A percentile compares a stretch with the other conserved stretches of the same genome.
Evolutionary conservation across 345 rosid genomes (phyloP).

Genomic region (Populus davidiana): DNA sequence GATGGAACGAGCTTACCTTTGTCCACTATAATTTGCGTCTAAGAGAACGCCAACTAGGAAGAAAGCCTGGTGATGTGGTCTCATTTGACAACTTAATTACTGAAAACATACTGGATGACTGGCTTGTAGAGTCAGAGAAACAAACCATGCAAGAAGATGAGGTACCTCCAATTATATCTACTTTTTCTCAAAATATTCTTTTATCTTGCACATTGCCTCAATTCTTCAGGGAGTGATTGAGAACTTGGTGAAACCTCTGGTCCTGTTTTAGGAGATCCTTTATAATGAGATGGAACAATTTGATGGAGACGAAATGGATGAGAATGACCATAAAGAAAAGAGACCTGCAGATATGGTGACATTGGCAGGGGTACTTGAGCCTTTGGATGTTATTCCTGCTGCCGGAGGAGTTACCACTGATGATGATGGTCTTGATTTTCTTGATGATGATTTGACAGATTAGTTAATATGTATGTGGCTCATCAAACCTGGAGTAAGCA

Average conservation of each 20-base stretch:
- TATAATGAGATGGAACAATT: constrained; percentile 45
- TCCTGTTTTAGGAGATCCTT: constrained; percentile 44
- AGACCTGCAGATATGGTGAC: constrained; percentile 37
- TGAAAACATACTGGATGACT: constrained; percentile 57
- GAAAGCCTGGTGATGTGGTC: constrained; percentile 37
- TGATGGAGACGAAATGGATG: constrained; percentile 45
- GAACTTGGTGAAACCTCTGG: constrained; percentile 8
- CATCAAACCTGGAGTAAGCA: constrained; percentile 30
- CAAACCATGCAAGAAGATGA: constrained; percentile 48
- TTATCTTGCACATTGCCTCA: neutral
- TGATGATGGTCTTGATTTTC: constrained; percentile 56
- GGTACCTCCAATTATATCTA: constrained; percentile 36
- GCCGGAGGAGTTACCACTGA: constrained; percentile 45
- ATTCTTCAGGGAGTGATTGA: constrained; percentile 1
- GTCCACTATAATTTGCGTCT: constrained; percentile 76
- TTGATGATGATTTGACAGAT: constrained; percentile 52
- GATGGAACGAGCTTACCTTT: constrained; percentile 56
- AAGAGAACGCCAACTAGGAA: constrained; percentile 49
- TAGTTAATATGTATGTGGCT: constrained; percentile 12
- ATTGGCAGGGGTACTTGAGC: constrained; percentile 37
- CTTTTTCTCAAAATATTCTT: neutral
- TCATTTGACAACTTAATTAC: constrained; percentile 46
- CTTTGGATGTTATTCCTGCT: constrained; percentile 38
- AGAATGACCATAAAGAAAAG: constrained; percentile 41
- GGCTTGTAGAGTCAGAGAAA: constrained; percentile 55